These are phyloP conservation scores for Aspergillus fijiensis DNA, from an alignment of 2,329 filamentous ascomycete genomes.

Conservation along the genomic window DNA sequence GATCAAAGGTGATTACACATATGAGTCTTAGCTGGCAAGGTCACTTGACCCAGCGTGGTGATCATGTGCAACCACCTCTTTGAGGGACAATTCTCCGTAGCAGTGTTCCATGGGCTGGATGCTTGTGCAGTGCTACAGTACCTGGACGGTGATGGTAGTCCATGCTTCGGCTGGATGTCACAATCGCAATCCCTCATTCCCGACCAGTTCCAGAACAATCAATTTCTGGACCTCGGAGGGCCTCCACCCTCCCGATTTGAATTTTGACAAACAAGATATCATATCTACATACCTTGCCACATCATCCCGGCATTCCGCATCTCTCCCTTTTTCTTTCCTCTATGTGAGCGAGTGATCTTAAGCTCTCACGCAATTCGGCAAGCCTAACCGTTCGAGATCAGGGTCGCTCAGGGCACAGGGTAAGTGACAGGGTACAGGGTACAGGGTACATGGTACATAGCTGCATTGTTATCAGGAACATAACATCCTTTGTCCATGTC, in stretches of 20 bases:
- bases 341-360: not conserved
- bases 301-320: not conserved
- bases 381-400: not conserved
- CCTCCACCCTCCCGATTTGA: too few relatives aligned
- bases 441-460: too few relatives aligned
- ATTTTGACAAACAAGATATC: too few relatives aligned
- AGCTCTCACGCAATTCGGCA: not conserved
- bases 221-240: too few relatives aligned
- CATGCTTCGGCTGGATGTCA: not conserved
- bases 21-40: too few relatives aligned
- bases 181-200: not conserved
- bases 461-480: too few relatives aligned
- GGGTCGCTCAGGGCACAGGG: not conserved
- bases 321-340: not conserved
- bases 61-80: not conserved
- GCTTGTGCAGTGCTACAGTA: not conserved
- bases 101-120: too few relatives aligned
- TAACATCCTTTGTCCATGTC: too few relatives aligned
- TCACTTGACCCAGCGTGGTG: not conserved
- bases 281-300: not conserved
- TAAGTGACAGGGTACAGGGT: too few relatives aligned
- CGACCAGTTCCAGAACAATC: not conserved
- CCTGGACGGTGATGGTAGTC: not conserved
- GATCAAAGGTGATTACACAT: too few relatives aligned
- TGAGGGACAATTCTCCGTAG: too few relatives aligned